These are phyloP conservation scores for Clonostachys solani DNA, from an alignment of 2,329 filamentous ascomycete species.

Conservation along the genomic window DNA sequence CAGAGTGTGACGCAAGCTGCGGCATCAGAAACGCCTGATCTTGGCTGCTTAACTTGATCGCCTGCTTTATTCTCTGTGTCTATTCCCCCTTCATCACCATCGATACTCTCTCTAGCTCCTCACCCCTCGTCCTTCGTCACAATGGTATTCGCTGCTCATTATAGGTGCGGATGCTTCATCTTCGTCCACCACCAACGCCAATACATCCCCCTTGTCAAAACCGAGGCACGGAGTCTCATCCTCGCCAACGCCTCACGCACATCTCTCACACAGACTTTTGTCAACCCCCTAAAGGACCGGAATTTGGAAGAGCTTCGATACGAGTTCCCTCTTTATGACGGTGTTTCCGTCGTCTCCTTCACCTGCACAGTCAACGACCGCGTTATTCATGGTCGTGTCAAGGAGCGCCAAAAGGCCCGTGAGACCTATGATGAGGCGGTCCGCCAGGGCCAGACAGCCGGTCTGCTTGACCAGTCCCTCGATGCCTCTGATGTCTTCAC, in stretches of 20 bases:
- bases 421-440: constrained; percentile 56
- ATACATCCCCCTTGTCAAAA: constrained; percentile 55
- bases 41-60: too few species aligned
- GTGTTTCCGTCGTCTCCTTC: constrained; percentile 66
- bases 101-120: too few species aligned
- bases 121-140: too few species aligned
- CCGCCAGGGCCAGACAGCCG: constrained; percentile 55
- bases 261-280: constrained; percentile 51
- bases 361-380: constrained; percentile 58
- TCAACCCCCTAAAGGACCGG: constrained; percentile 41
- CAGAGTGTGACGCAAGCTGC: too few species aligned
- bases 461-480: constrained; percentile 58
- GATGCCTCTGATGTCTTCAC: constrained; percentile 63
- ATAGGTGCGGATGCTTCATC: constrained; percentile 28
- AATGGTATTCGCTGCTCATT: too few species aligned
- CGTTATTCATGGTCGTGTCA: constrained; percentile 60
- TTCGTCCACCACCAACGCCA: constrained; percentile 9
- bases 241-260: constrained; percentile 46
- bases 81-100: too few species aligned
- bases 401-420: constrained; percentile 59
- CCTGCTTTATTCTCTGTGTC: too few species aligned
- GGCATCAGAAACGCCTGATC: too few species aligned
- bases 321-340: constrained; percentile 68
- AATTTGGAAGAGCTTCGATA: constrained; percentile 50
- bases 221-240: constrained; percentile 58